Evolutionary conservation across 78 protist species (phyloP).

Genomic region (Kipferlia bialata): DNA sequence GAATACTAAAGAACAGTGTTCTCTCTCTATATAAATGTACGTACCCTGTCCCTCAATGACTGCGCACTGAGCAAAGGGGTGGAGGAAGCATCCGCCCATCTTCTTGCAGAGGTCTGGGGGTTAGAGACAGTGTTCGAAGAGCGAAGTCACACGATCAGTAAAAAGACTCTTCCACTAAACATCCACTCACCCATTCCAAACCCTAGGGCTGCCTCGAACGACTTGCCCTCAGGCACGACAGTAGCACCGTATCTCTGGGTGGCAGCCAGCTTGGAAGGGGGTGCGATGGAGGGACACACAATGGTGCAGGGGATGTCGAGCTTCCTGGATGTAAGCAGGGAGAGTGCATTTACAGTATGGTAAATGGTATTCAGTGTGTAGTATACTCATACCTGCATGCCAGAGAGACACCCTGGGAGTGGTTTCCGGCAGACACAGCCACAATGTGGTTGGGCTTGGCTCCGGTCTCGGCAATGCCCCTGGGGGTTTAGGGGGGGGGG

Average conservation of each 20-base stretch:
- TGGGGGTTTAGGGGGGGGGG: too few species aligned
- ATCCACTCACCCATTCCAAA: conserved; percentile 34
- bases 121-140: too few species aligned
- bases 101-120: not conserved
- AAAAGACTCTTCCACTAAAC: conserved; percentile 41
- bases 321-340: conserved; percentile 31
- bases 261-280: conserved; percentile 40
- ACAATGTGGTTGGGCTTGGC: too few species aligned
- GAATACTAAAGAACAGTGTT: not conserved
- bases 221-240: conserved; percentile 39
- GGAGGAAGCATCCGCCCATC: not conserved
- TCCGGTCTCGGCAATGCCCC: too few species aligned
- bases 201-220: conserved; percentile 34
- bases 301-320: conserved; percentile 49
- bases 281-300: conserved; percentile 57
- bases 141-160: too few species aligned
- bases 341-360: too few species aligned
- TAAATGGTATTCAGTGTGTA: too few species aligned
- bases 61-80: conserved; percentile 45
- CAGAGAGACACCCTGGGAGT: conserved; percentile 56
- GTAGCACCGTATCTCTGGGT: conserved; percentile 50
- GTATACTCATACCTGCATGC: too few species aligned
- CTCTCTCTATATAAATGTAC: not conserved
- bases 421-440: conserved; percentile 62
- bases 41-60: conserved; percentile 49